Evolutionary conservation across 139 green algal species (phyloP), one percentile per base, ranked within the genome.

Genomic region (Edaphochlamys debaryana): DNA sequence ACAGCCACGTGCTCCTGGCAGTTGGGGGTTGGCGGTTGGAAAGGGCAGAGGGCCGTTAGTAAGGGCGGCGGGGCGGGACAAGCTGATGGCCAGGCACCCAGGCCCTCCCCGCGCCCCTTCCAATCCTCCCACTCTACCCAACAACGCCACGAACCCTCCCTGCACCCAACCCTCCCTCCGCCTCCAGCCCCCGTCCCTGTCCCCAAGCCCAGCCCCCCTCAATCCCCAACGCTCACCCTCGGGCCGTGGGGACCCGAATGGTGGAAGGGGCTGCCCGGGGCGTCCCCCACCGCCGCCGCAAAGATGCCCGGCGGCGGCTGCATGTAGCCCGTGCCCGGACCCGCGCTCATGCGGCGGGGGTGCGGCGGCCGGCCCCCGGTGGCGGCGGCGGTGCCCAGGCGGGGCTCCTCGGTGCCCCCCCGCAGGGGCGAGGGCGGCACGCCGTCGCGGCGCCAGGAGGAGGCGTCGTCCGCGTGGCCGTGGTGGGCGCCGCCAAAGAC

Each of bases 1-100:
- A 42, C 75, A 1, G 75, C 75, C 40, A 81, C 75, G 30, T 81
- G 75, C 60, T 81, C 75, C 75, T 81, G 56, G 40, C 6, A 40
- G 22, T 2, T 50, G 50, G 50, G 27, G 3, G 9, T 38, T 19
- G 38, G 30, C n/a, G 34, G 34, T 30, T 22, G 66, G 36, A 50
- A 37, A 22, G 17, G 67, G 37, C 11, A 22, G 20, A 34, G 2
- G 37, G 67, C 3, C 22, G 37, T 4, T 3, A 41, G 20, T 20
- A 1, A 5, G 37, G 38, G 20, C 11, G 32, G 34, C 20, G 64
- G 19, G 8, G 13, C 20, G 13, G 64, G 8, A 17, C 34, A 32
- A 40, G 0, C 0, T 25, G 0, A 30, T 6, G 3, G 40, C 23
- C 25, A 4, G 9, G 66, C 3, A 13, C 8, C 37, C 36, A 32